Conservation (phyloP, 2,329 filamentous ascomycete genomes). For the Penicillium sp. region DNA sequence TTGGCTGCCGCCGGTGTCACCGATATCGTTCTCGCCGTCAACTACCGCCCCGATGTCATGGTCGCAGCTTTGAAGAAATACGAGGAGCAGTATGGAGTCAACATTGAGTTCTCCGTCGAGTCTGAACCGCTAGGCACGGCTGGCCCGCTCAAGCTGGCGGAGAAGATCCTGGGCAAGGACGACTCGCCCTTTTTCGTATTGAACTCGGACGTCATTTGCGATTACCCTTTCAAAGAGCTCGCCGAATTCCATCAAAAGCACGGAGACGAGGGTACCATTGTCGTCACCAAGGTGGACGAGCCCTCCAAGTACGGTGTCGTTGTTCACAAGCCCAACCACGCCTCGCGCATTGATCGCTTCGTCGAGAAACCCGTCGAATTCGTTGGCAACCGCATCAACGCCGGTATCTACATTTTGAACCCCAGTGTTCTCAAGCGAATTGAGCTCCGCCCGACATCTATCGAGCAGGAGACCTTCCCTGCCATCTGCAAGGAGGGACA, state of each 20-base stretch:
- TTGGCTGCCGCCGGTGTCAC: conserved; percentile 90
- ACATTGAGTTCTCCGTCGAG: conserved; percentile 96
- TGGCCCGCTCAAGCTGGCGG: conserved; percentile 90
- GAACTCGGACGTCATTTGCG: conserved; percentile 97
- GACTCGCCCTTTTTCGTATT: conserved; percentile 95
- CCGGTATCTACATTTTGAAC: conserved; percentile 97
- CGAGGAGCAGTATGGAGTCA: conserved; percentile 85
- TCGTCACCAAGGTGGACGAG: conserved; percentile 98
- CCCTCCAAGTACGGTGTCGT: conserved; percentile 98
- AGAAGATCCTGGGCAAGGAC: conserved; percentile 87
- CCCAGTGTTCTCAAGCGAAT: conserved; percentile 86
- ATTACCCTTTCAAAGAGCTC: conserved; percentile 89
- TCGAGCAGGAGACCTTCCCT: conserved; percentile 98
- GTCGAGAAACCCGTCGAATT: conserved; percentile 99
- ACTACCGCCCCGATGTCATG: conserved; percentile 98
- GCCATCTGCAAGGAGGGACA: conserved; percentile 84
- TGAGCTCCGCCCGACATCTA: conserved; percentile 91
- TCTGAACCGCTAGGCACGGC: conserved; percentile 92
- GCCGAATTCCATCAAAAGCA: conserved; percentile 89
- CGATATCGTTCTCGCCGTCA: conserved; percentile 96
- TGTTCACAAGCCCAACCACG: conserved; percentile 90
- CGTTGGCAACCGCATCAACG: conserved; percentile 97
- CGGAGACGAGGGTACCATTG: conserved; percentile 93
- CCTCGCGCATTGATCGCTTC: conserved; percentile 93
- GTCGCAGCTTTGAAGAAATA: conserved; percentile 92